These are phyloP conservation scores for Arabidopsis lyrata DNA, from an alignment of 441 rosid species.

Conservation along the genomic window DNA sequence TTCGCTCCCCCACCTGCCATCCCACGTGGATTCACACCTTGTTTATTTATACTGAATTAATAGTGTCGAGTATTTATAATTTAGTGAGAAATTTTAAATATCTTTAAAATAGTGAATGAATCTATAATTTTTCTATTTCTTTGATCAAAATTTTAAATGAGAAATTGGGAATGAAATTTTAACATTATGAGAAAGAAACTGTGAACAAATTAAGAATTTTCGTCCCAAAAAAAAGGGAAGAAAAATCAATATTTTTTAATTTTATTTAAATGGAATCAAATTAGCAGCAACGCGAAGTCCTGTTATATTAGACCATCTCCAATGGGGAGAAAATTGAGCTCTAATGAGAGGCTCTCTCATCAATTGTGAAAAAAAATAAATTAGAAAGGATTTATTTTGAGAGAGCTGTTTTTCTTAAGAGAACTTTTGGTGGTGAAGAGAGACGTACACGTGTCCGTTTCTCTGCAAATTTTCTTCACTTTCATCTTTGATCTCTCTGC, in stretches of 20 bases:
- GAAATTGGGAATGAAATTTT: slow-evolving; percentile 12
- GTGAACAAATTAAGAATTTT: slow-evolving; percentile 2
- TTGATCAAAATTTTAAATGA: neutral
- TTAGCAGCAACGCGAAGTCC: slow-evolving; percentile 17
- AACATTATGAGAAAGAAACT: neutral
- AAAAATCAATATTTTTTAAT: too few species aligned
- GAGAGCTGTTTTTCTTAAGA: too few species aligned
- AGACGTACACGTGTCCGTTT: too few species aligned
- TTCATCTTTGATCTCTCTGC: too few species aligned
- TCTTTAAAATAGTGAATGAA: neutral
- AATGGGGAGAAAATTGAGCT: too few species aligned
- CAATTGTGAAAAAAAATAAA: too few species aligned
- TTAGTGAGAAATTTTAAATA: too few species aligned
- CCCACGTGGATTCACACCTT: slow-evolving; percentile 43
- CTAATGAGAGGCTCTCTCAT: too few species aligned
- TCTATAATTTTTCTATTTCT: neutral
- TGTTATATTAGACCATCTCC: neutral
- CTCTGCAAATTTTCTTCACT: too few species aligned
- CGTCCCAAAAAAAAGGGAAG: too few species aligned
- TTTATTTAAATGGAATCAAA: neutral
- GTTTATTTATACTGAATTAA: neutral
- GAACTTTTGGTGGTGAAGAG: too few species aligned
- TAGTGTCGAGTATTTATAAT: slow-evolving; percentile 18
- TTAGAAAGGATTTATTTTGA: too few species aligned
- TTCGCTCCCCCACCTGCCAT: slow-evolving; percentile 43